Evolutionary conservation across 148 eudicot genomes (phyloP).

Genomic region (Diospyros kaki): DNA sequence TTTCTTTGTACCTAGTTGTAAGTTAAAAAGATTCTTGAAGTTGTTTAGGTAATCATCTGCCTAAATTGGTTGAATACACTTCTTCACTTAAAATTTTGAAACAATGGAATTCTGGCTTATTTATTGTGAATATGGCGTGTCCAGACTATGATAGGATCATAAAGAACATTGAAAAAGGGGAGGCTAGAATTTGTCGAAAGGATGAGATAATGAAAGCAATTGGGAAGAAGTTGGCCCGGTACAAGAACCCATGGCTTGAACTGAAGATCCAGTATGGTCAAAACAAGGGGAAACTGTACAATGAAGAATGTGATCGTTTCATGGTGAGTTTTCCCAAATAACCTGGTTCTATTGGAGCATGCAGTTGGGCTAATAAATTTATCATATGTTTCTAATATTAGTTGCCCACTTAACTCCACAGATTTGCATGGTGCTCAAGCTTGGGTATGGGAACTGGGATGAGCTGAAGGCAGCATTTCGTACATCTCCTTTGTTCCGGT

Average conservation of each 20-base stretch:
- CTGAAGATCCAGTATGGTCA: slow-evolving; percentile 96
- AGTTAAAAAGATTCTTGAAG: too few species aligned
- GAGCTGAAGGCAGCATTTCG: slow-evolving; percentile 96
- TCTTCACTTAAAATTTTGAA: too few species aligned
- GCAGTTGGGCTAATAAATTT: neutral
- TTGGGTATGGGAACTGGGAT: slow-evolving; percentile 99
- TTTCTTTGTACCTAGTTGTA: too few species aligned
- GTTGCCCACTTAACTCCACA: slow-evolving; percentile 16
- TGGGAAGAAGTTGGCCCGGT: slow-evolving; percentile 92
- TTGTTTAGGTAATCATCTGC: too few species aligned
- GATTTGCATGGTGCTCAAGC: slow-evolving; percentile 97
- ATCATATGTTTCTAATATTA: neutral
- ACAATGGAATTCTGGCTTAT: too few species aligned
- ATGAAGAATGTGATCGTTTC: slow-evolving; percentile 99
- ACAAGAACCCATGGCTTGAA: slow-evolving; percentile 97
- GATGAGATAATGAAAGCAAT: slow-evolving; percentile 98
- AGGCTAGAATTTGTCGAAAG: slow-evolving; percentile 90
- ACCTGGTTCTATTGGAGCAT: neutral
- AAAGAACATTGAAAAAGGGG: slow-evolving; percentile 96
- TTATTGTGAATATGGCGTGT: neutral
- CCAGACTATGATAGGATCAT: slow-evolving; percentile 94
- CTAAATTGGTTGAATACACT: too few species aligned
- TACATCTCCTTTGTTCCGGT: slow-evolving; percentile 81
- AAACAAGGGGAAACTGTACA: slow-evolving; percentile 96
- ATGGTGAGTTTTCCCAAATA: slow-evolving; percentile 46